Conservation (phyloP, 2,329 filamentous ascomycete species). For the Penicillium olsonii region DNA sequence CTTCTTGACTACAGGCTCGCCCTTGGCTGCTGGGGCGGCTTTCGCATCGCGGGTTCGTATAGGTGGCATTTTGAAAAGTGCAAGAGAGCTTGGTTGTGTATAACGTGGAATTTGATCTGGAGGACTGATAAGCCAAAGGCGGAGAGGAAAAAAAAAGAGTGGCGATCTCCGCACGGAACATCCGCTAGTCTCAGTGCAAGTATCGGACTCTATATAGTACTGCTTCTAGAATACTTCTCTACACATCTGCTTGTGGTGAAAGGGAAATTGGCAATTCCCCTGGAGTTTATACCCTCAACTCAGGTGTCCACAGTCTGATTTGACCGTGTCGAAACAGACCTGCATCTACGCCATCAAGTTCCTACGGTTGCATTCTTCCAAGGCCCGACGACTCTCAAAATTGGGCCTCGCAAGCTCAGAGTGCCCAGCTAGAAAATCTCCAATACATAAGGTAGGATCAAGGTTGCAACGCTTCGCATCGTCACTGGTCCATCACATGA, state of each 20-base stretch:
- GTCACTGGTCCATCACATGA: slow-evolving; percentile 15
- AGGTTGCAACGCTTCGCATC: not conserved
- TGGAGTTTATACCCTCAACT: no score
- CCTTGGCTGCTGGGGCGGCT: slow-evolving; percentile 25
- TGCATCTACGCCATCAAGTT: not conserved
- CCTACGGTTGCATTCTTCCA: not conserved
- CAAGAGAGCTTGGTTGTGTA: not conserved
- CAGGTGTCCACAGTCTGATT: no score
- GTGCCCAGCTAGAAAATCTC: not conserved
- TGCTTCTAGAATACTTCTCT: no score
- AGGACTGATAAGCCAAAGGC: slow-evolving; percentile 2
- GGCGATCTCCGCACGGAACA: slow-evolving; percentile 20
- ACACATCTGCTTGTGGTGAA: no score
- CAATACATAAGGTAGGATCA: not conserved
- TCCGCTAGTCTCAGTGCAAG: not conserved
- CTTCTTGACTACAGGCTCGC: slow-evolving; percentile 48
- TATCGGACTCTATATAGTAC: no score
- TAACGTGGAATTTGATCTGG: slow-evolving; percentile 4
- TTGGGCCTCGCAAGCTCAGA: not conserved
- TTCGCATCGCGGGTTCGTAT: slow-evolving; percentile 59
- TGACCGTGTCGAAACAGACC: not conserved
- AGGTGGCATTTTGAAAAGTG: slow-evolving; percentile 53
- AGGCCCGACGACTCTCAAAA: not conserved
- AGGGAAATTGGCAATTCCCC: no score
- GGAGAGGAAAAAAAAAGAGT: slow-evolving; percentile 19